phyloP scores from a whole-genome alignment of 2,329 filamentous ascomycete genomes.

The Colletotrichum liriopes region DNA sequence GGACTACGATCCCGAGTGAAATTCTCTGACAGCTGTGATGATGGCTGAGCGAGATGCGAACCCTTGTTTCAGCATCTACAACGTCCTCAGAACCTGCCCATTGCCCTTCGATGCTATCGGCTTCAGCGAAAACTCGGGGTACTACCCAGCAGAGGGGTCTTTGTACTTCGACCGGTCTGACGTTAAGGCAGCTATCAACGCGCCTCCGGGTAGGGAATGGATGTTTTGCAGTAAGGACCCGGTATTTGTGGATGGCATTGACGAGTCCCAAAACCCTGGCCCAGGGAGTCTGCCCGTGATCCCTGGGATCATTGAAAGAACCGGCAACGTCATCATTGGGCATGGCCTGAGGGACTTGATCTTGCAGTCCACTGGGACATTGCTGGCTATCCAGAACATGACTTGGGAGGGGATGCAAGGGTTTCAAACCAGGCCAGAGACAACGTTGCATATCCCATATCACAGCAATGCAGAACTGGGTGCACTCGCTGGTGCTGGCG shows the following conservation, averaged over 20 bases:
- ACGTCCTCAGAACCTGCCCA: conserved; percentile 81
- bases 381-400: conserved; percentile 85
- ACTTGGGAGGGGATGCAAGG: conserved; percentile 82
- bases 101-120: conserved; percentile 78
- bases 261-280: conserved; percentile 36
- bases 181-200: conserved; percentile 79
- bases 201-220: conserved; percentile 58
- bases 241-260: conserved; percentile 62
- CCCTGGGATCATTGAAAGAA: conserved; percentile 77
- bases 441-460: conserved; percentile 78
- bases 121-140: conserved; percentile 76
- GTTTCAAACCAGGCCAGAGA: conserved; percentile 73
- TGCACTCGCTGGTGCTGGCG: conserved; percentile 69
- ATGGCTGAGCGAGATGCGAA: conserved; percentile 71
- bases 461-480: conserved; percentile 57
- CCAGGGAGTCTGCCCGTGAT: conserved; percentile 59
- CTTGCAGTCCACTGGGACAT: conserved; percentile 77
- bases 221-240: conserved; percentile 60
- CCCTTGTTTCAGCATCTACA: conserved; percentile 86
- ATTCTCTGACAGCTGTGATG: conserved; percentile 66
- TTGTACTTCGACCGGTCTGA: conserved; percentile 81
- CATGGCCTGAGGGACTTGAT: conserved; percentile 81
- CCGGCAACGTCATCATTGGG: conserved; percentile 80
- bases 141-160: conserved; percentile 72
- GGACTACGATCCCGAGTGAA: conserved; percentile 62